Percentiles rank a stretch among this genome's conserved stretches.
Conservation (phyloP, 2,329 filamentous ascomycete genomes). For the Harringtonia lauricola region DNA sequence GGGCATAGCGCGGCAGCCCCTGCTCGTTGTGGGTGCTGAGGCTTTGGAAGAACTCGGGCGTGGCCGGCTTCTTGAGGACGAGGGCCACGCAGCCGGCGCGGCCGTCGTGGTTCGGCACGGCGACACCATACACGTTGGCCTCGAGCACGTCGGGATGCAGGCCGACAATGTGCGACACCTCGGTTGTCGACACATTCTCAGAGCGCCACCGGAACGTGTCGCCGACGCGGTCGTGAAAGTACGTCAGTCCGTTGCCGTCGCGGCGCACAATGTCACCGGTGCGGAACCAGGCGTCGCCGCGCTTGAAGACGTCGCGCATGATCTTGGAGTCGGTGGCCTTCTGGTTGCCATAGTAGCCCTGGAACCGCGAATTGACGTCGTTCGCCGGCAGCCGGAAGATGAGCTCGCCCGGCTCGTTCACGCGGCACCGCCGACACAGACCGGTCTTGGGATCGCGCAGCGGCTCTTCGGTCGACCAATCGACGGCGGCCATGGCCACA, state of each 20-base stretch:
- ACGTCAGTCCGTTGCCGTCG: constrained; percentile 60
- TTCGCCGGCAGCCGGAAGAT: constrained; percentile 61
- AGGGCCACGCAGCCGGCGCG: constrained; percentile 60
- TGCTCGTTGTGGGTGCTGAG: constrained; percentile 47
- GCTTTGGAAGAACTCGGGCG: constrained; percentile 35
- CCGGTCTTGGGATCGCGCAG: constrained; percentile 57
- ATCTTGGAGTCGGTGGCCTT: constrained; percentile 65
- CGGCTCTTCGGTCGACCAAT: constrained; percentile 59
- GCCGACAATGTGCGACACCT: constrained; percentile 68
- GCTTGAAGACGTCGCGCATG: constrained; percentile 57
- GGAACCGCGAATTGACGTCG: constrained; percentile 50
- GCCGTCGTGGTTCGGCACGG: constrained; percentile 71
- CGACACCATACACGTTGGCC: constrained; percentile 78
- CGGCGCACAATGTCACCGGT: constrained; percentile 72
- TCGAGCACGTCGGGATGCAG: constrained; percentile 56
- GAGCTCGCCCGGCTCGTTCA: constrained; percentile 63
- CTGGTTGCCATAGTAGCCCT: constrained; percentile 71
- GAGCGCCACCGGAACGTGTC: constrained; percentile 75
- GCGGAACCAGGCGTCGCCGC: constrained; percentile 74
- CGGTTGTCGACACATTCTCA: constrained; percentile 72
- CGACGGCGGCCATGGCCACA: constrained; percentile 54
- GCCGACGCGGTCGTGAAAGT: constrained; percentile 71
- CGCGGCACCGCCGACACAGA: constrained; percentile 48
- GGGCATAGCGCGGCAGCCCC: constrained; percentile 60
- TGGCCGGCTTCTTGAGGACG: constrained; percentile 31